Base-by-base conservation (phyloP, 305 asterid genomes). In the Fraxinus baroniana region DNA sequence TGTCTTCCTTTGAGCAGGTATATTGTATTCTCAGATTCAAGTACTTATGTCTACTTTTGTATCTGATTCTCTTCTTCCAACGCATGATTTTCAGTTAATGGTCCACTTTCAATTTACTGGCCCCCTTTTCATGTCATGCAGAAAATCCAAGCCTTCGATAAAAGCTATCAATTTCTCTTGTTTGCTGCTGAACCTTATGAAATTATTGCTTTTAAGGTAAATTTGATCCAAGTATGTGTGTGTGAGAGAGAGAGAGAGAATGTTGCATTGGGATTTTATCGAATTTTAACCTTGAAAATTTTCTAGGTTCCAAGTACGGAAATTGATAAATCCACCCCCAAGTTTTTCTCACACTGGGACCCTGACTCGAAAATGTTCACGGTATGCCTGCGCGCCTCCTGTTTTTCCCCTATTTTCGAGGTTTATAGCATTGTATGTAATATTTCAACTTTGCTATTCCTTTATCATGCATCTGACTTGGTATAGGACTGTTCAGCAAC, bases 1-100 rank as follows among this genome's bases (percentile, higher is more conserved):
- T 94, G 99, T 96, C 98, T 76, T 93, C 98, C 30, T 96, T 90
- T 85, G 99, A 96, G 90, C 98, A 95, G 97, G 99, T 94, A 66
- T 24, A n/a, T 80, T 35, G 33, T 30, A 28, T 32, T 83, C 62
- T 24, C 60, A 0, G 13, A 20, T 81, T 62, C 41, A 77, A 70
- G 15, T 9, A 32, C 3, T 3, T 68, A 78, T 57, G 18, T 55
- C 15, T 7, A n/a, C 71, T 30, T 84, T 24, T 79, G 22, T 15
- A 55, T 77, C 60, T 75, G 74, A 66, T 70, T 78, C 33, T 74
- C 36, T 18, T 76, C 20, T 55, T 81, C 55, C 55, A n/a, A 78
- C 57, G 3, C 33, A 35, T 76, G 15, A 37, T 83, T 74, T 26
- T 24, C 74, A 66, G 74, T 26, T 13, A 35, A 37, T 37, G 74